Percentiles rank a stretch among this genome's conserved stretches.
phyloP scores from a whole-genome alignment of 2,329 filamentous ascomycete species.

The Paecilomyces formosus region DNA sequence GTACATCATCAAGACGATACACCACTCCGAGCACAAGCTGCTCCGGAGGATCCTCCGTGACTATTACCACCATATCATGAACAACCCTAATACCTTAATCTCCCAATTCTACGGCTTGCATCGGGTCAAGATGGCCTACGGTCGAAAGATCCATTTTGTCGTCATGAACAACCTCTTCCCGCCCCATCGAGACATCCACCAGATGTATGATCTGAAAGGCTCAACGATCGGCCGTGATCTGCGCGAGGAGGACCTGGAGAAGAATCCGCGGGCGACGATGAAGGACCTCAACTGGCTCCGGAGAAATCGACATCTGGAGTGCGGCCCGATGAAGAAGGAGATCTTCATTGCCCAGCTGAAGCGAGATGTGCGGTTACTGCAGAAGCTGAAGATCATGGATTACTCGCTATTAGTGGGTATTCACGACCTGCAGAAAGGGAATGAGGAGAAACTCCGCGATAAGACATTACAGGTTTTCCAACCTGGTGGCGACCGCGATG shows the following conservation, averaged over 20 bases:
- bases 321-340: constrained; percentile 80
- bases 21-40: constrained; percentile 67
- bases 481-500: constrained; percentile 65
- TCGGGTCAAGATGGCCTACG: constrained; percentile 95
- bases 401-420: constrained; percentile 94
- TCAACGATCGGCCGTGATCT: constrained; percentile 92
- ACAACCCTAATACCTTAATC: constrained; percentile 92
- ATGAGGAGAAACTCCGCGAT: constrained; percentile 84
- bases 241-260: constrained; percentile 75
- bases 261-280: constrained; percentile 84
- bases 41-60: constrained; percentile 56
- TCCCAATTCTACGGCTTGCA: constrained; percentile 98
- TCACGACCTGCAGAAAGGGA: constrained; percentile 81
- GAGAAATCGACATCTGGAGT: constrained; percentile 74
- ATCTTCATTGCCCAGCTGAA: constrained; percentile 85
- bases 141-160: constrained; percentile 97
- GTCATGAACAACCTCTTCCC: constrained; percentile 99
- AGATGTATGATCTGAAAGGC: constrained; percentile 94
- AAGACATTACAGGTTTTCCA: constrained; percentile 94
- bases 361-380: constrained; percentile 76
- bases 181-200: constrained; percentile 92
- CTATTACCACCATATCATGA: constrained; percentile 85
- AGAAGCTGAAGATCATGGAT: constrained; percentile 94
- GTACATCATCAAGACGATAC: constrained; percentile 99
- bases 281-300: constrained; percentile 97